Percentiles rank a stretch among this genome's conserved stretches.
phyloP scores from a whole-genome alignment of 2,329 filamentous ascomycete genomes.

The Rutstroemia sp. region DNA sequence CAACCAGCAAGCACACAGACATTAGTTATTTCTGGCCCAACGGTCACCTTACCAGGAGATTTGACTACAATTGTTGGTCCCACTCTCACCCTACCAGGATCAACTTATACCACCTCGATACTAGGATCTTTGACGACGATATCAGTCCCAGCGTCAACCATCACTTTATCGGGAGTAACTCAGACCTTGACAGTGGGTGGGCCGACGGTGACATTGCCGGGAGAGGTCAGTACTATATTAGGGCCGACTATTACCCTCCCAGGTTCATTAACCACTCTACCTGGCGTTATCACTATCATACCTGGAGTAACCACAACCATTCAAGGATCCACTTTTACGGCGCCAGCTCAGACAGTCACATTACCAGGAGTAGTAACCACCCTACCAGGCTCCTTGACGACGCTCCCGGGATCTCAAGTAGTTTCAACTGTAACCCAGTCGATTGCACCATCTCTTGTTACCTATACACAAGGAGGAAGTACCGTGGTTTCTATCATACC shows the following conservation, averaged over 20 bases:
- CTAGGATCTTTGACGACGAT: constrained; percentile 13
- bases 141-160: constrained; percentile 2
- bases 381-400: not conserved
- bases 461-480: constrained; percentile 6
- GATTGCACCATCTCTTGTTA: not conserved
- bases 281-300: not conserved
- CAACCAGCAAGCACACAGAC: not conserved
- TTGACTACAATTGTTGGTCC: not conserved
- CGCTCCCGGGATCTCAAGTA: not conserved
- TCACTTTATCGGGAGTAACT: not conserved
- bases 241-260: not conserved
- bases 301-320: not conserved
- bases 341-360: not conserved
- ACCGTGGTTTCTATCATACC: constrained; percentile 12
- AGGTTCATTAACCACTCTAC: not conserved
- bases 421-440: constrained; percentile 6
- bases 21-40: not conserved
- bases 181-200: not conserved
- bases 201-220: not conserved
- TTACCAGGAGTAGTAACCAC: not conserved
- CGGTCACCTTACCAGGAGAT: not conserved
- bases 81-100: not conserved
- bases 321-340: not conserved
- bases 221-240: not conserved
- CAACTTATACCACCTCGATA: constrained; percentile 6